Percentiles rank a stretch among this genome's conserved stretches.
phyloP scores from a whole-genome alignment of 2,329 filamentous ascomycete genomes.

The Lomentospora prolificans region DNA sequence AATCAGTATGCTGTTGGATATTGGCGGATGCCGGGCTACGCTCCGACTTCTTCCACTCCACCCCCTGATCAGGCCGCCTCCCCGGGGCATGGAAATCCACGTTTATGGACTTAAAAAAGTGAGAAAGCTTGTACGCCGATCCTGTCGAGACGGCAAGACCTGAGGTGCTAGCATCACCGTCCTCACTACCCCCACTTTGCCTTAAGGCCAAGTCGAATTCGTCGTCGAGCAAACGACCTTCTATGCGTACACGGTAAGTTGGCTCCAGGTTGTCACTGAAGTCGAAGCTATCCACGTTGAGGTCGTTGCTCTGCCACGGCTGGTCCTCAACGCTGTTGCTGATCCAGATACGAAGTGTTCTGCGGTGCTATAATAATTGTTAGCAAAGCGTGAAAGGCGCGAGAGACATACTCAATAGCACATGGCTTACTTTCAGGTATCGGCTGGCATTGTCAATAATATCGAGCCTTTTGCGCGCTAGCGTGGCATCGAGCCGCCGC shows the following conservation, averaged over 20 bases:
- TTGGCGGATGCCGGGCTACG: constrained; percentile 32
- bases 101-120: constrained; percentile 73
- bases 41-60: constrained; percentile 84
- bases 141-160: constrained; percentile 26
- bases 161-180: constrained; percentile 21
- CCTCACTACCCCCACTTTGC: constrained; percentile 13
- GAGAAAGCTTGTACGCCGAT: constrained; percentile 52
- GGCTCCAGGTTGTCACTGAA: constrained; percentile 69
- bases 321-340: constrained; percentile 92
- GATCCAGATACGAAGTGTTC: constrained; percentile 82
- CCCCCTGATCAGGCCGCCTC: constrained; percentile 42
- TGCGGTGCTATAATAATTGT: constrained; percentile 8
- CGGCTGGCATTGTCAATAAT: constrained; percentile 72
- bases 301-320: constrained; percentile 66
- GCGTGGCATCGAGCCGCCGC: constrained; percentile 78
- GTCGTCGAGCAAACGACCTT: constrained; percentile 73
- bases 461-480: constrained; percentile 89
- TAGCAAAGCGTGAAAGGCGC: not conserved
- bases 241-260: constrained; percentile 83
- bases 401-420: too few relatives aligned
- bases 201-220: constrained; percentile 30
- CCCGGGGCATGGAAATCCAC: constrained; percentile 59
- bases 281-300: constrained; percentile 69
- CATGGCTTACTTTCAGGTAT: constrained; percentile 51
- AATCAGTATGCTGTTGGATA: constrained; percentile 60